Evolutionary conservation across 495 filamentous ascomycete species (phyloP).

Genomic region (Neohortaea acidophila): DNA sequence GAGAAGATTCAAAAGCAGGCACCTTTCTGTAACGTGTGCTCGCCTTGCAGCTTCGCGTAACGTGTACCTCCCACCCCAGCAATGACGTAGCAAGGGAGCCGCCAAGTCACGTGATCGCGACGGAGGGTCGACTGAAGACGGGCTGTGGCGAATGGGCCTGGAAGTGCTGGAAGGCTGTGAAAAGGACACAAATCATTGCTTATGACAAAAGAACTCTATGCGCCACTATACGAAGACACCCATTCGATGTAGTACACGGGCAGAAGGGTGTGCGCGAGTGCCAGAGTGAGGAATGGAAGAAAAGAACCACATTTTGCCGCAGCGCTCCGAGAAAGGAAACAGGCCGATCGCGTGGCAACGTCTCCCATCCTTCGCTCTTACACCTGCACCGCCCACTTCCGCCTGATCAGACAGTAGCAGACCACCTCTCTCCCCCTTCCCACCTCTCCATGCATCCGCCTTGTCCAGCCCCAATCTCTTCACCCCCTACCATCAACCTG

Average conservation of each 20-base stretch:
- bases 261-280: slow-evolving; percentile 14
- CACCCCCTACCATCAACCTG: too few relatives aligned
- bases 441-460: slow-evolving; percentile 9
- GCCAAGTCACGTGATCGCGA: too few relatives aligned
- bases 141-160: too few relatives aligned
- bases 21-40: too few relatives aligned
- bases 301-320: slow-evolving; percentile 28
- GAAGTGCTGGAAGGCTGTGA: too few relatives aligned
- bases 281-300: slow-evolving; percentile 21
- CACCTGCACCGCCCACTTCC: slow-evolving; percentile 2
- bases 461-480: slow-evolving; percentile 15
- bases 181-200: slow-evolving; percentile 27
- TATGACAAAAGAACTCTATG: slow-evolving; percentile 32
- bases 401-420: slow-evolving; percentile 4
- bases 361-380: neutral
- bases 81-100: too few relatives aligned
- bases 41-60: too few relatives aligned
- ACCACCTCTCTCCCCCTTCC: slow-evolving; percentile 9
- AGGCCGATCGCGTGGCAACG: too few relatives aligned
- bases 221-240: slow-evolving; percentile 17
- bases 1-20: too few relatives aligned
- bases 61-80: too few relatives aligned
- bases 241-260: slow-evolving; percentile 14
- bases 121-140: too few relatives aligned
- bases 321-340: too few relatives aligned